phyloP scores from a whole-genome alignment of 208 protist genomes.

The Acanthamoeba lenticulata region DNA sequence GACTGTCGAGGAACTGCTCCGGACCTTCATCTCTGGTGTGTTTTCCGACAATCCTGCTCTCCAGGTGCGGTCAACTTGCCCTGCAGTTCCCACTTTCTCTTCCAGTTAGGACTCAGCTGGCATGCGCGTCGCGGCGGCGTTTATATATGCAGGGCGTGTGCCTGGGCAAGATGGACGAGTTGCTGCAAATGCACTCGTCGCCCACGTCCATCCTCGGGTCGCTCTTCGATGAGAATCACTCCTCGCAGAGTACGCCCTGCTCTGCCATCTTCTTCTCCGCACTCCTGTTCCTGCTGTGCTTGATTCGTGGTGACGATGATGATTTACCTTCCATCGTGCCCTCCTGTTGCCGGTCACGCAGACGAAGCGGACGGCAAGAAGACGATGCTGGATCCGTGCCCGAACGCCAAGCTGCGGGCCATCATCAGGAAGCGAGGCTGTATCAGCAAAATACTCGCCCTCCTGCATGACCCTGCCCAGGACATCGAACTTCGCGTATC shows the following conservation, averaged over 20 bases:
- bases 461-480: background rate
- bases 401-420: slow-evolving; percentile 20
- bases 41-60: background rate
- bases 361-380: slow-evolving; percentile 40
- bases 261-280: background rate
- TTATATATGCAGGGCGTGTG: background rate
- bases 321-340: too few relatives aligned
- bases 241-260: background rate
- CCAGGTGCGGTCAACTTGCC: background rate
- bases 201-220: slow-evolving; percentile 13
- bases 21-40: slow-evolving; percentile 15
- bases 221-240: background rate
- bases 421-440: slow-evolving; percentile 57
- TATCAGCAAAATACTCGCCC: slow-evolving; percentile 18
- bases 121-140: background rate
- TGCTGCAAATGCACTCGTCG: slow-evolving; percentile 28
- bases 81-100: background rate
- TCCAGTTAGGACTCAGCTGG: too few relatives aligned
- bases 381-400: slow-evolving; percentile 39
- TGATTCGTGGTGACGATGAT: background rate
- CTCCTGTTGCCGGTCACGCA: background rate
- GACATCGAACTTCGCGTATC: slow-evolving; percentile 30
- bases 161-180: slow-evolving; percentile 34
- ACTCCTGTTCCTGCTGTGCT: too few relatives aligned
- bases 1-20: slow-evolving; percentile 1